These are phyloP conservation scores for Rhodotorula graminis DNA, from an alignment of 768 basidiomycete genomes.

Conservation along the genomic window DNA sequence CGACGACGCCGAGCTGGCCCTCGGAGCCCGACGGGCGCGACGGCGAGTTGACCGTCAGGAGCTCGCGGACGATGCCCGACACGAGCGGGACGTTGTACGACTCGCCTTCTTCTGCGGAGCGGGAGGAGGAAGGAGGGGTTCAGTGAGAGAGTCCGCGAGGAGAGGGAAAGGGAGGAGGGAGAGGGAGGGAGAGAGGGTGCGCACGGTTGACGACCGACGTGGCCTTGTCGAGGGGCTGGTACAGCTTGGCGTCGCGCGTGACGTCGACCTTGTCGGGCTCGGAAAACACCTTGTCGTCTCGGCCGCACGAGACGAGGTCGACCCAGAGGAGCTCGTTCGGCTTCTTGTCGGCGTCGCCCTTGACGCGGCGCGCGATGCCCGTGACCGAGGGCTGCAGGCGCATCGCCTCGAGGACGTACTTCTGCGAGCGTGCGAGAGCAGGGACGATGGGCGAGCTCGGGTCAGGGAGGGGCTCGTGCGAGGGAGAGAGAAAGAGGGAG, in stretches of 20 bases:
- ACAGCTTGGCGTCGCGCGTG: background rate
- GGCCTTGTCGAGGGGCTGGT: constrained; percentile 3
- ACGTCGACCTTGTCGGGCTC: constrained; percentile 3
- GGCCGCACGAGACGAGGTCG: constrained; percentile 5
- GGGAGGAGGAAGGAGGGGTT: too few species aligned
- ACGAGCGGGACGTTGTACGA: constrained; percentile 8
- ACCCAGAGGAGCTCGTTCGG: constrained; percentile 5
- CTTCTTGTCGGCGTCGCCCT: background rate
- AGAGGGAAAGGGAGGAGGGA: too few species aligned
- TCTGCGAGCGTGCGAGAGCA: background rate
- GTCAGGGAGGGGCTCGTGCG: background rate
- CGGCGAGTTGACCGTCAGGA: background rate
- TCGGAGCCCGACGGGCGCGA: background rate
- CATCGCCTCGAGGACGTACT: constrained; percentile 16
- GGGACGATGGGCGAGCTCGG: too few species aligned
- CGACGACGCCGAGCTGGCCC: constrained; percentile 1
- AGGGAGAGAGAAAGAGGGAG: background rate
- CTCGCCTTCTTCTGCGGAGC: constrained; percentile 9
- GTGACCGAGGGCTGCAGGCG: constrained; percentile 23
- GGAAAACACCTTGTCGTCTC: constrained; percentile 3
- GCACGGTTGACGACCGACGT: constrained; percentile 7
- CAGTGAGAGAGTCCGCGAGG: background rate
- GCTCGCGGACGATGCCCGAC: background rate
- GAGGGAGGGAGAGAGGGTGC: background rate
- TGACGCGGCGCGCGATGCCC: constrained; percentile 22